A percentile compares a stretch with the other conserved stretches of the same genome.
These are phyloP conservation scores for Corylus avellana DNA, from an alignment of 306 rosid genomes.

Conservation along the genomic window DNA sequence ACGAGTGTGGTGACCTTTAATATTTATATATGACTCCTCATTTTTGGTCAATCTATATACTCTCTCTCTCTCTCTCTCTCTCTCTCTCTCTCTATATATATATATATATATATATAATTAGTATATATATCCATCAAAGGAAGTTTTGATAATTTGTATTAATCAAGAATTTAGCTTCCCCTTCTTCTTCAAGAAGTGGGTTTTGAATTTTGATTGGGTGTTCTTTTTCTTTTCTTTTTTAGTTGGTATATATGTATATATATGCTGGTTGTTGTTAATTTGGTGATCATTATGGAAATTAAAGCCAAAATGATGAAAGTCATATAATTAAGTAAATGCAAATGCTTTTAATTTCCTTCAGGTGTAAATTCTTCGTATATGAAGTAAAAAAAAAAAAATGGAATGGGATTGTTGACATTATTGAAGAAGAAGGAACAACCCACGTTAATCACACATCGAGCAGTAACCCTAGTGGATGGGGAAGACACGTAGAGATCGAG, in stretches of 20 bases:
- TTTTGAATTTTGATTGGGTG: background rate
- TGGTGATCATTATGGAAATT: background rate
- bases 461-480: too few species aligned
- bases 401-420: too few species aligned
- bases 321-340: background rate
- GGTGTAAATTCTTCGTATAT: too few species aligned
- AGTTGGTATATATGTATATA: background rate
- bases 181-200: conserved; percentile 2
- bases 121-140: background rate
- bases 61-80: too few species aligned
- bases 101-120: background rate
- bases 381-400: too few species aligned
- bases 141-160: background rate
- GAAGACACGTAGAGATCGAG: too few species aligned
- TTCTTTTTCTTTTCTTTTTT: background rate
- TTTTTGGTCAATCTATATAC: background rate
- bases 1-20: conserved; percentile 46
- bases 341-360: background rate
- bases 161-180: background rate
- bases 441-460: too few species aligned
- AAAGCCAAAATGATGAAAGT: background rate
- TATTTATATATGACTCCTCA: background rate
- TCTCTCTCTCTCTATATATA: background rate
- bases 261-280: too few species aligned
- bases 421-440: too few species aligned